A percentile compares a stretch with the other conserved stretches of the same genome.
Evolutionary conservation across 169 alveolate species (phyloP).

Genomic region (Cryptosporidium baileyi): DNA sequence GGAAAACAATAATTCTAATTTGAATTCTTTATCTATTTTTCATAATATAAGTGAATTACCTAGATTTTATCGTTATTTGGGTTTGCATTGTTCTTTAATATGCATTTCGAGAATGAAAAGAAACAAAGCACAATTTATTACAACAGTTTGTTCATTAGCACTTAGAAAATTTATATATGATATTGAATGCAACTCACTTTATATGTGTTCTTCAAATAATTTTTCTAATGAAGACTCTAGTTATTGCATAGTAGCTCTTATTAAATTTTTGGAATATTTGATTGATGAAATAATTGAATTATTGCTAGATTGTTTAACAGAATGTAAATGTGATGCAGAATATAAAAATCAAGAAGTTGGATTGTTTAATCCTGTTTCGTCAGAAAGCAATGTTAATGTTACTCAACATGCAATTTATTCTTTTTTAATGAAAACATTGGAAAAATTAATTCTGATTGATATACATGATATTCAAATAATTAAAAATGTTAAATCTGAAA

Average conservation of each 20-base stretch:
- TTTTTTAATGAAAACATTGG: constrained; percentile 18
- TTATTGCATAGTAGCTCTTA: not conserved
- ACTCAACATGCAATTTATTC: constrained; percentile 61
- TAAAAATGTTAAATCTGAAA: not conserved
- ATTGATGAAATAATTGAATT: not conserved
- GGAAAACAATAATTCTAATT: not conserved
- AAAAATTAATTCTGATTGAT: constrained; percentile 34
- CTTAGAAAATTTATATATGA: constrained; percentile 51
- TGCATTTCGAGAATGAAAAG: constrained; percentile 69
- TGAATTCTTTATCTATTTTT: not conserved
- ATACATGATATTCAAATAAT: constrained; percentile 14
- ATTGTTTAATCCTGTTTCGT: not conserved
- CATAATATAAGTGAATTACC: not conserved
- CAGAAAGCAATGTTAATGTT: constrained; percentile 13
- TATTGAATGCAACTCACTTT: constrained; percentile 40
- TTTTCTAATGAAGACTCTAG: not conserved
- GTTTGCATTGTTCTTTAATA: constrained; percentile 10
- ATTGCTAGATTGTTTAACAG: constrained; percentile 7
- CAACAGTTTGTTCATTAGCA: constrained; percentile 47
- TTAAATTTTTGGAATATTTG: not conserved
- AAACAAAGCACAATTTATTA: constrained; percentile 56
- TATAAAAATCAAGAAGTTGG: constrained; percentile 48
- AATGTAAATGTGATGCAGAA: constrained; percentile 52
- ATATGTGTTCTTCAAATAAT: not conserved
- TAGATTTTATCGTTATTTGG: constrained; percentile 47